Conservation (phyloP, 129 eudicot species). For the Oenanthe sinensis region DNA sequence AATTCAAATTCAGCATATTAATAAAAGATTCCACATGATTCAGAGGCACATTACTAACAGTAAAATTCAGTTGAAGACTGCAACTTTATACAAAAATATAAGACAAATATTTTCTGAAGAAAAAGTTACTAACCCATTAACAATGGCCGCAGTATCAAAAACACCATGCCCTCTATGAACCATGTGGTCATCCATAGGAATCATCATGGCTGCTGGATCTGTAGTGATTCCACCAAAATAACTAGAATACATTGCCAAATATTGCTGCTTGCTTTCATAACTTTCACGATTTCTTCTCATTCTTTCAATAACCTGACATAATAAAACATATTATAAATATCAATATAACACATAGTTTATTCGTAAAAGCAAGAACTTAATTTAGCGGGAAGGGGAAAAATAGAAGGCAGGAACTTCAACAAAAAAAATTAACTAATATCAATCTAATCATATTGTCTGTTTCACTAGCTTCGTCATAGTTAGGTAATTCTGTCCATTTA, state of each 20-base stretch:
- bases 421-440: neutral
- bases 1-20: neutral
- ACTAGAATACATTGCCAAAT: conserved; percentile 89
- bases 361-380: neutral
- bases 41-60: neutral
- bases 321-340: conserved; percentile 1
- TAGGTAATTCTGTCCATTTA: neutral
- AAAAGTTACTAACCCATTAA: conserved; percentile 60
- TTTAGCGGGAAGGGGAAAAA: neutral
- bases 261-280: conserved; percentile 48
- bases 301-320: conserved; percentile 54
- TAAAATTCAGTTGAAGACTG: neutral
- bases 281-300: conserved; percentile 40
- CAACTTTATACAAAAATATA: neutral
- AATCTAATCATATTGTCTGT: neutral
- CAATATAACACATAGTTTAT: neutral
- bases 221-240: conserved; percentile 73
- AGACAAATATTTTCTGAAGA: neutral
- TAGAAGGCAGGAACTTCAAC: neutral
- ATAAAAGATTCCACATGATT: neutral
- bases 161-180: conserved; percentile 97
- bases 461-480: neutral
- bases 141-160: conserved; percentile 76
- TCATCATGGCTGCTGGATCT: conserved; percentile 78
- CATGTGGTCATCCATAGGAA: conserved; percentile 96